Evolutionary conservation across 768 basidiomycete species (phyloP), one percentile per base, ranked within the genome.

Genomic region (Rhizopogon sp.): DNA sequence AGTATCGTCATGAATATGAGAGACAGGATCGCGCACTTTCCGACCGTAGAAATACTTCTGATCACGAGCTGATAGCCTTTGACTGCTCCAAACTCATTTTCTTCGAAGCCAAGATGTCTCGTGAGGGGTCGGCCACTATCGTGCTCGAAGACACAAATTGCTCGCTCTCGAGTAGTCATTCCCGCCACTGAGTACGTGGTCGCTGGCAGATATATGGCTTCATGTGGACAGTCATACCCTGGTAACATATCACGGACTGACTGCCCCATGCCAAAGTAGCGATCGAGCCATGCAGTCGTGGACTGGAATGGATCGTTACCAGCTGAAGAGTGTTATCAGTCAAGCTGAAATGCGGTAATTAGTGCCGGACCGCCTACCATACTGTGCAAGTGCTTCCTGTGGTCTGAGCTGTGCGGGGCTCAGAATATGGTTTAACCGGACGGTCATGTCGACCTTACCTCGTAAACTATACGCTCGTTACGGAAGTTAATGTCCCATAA

Each of bases 181-280:
- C 83, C 84, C 5, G 63, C 43, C 8, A 62, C 61, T n/a, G 75
- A 70, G 61, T 79, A 77, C 0, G 81, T 80, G 6, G 80, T 81
- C 0, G 81, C 81, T 3, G 82, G 79, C n/a, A 87, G 70, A 64
- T 75, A 82, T 10, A 81, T 72, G 0, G 84, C 77, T 47, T 85
- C 82, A 56, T 77, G 68, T 4, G 85, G 85, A 59, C 85, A 86
- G 63, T 87, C 85, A 63, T 87, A 87, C 42, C 81, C 78, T 1
- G 79, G 76, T n/a, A 87, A 75, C 72, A 87, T 71, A 39, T 83
- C 77, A n/a, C 80, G 76, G n/a, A 80, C 77, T 4, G 73, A 46
- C 13, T 64, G 62, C 0, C 84, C 84, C 82, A 85, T 84, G 37
- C 84, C 85, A 58, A 85, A 85, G 63, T 74, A 79, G 6, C 83